A percentile compares a stretch with the other conserved stretches of the same genome.
These are phyloP conservation scores for Plasmopara viticola DNA, from an alignment of 352 stramenopile genomes.

Conservation along the genomic window DNA sequence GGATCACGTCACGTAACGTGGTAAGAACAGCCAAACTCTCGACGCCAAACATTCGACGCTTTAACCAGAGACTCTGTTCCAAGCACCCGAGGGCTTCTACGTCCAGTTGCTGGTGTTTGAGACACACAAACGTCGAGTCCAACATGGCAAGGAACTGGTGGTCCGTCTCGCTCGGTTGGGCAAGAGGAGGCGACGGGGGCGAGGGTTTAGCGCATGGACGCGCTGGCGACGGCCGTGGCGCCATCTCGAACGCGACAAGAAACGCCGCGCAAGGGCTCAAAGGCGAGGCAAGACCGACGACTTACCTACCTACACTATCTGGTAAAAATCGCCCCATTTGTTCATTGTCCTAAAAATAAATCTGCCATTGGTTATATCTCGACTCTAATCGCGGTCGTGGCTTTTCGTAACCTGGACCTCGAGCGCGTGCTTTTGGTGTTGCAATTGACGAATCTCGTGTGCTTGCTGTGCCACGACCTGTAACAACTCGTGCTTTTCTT, in stretches of 20 bases:
- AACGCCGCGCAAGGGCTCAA: no score
- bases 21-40: slow-evolving; percentile 48
- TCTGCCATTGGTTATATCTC: no score
- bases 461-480: slow-evolving; percentile 60
- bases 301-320: no score
- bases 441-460: slow-evolving; percentile 70
- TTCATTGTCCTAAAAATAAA: no score
- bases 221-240: not conserved
- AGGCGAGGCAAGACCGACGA: no score
- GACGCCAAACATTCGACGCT: slow-evolving; percentile 68
- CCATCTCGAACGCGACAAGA: not conserved
- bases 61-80: slow-evolving; percentile 70
- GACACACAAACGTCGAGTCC: slow-evolving; percentile 50
- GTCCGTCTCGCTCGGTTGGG: slow-evolving; percentile 11
- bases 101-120: slow-evolving; percentile 72
- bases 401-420: slow-evolving; percentile 46
- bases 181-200: no score
- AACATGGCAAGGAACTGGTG: slow-evolving; percentile 67
- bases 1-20: slow-evolving; percentile 54
- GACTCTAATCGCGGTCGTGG: not conserved
- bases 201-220: no score
- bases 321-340: no score
- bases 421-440: no score
- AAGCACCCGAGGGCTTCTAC: slow-evolving; percentile 65
- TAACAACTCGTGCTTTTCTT: slow-evolving; percentile 69